Evolutionary conservation across 2,329 filamentous ascomycete genomes (phyloP).

Genomic region (Rasamsonia emersonii): DNA sequence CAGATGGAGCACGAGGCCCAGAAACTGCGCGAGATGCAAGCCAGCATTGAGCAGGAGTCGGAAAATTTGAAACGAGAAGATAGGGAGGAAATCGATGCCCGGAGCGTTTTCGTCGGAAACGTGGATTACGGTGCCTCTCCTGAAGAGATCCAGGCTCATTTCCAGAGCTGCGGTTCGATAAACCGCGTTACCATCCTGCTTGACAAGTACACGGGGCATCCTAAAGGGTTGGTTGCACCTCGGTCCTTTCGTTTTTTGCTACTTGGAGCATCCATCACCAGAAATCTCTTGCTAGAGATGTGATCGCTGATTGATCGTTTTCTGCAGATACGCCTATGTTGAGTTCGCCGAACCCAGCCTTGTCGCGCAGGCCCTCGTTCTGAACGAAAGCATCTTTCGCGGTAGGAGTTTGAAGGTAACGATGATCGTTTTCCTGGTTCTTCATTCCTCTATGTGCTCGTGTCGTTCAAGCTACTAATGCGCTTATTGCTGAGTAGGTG

Average conservation of each 20-base stretch:
- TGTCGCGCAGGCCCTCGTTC: constrained; percentile 83
- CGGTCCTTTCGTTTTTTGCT: constrained; percentile 9
- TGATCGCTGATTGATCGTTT: constrained; percentile 11
- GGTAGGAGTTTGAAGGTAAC: constrained; percentile 88
- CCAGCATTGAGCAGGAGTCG: constrained; percentile 72
- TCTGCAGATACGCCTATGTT: constrained; percentile 86
- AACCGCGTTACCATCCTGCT: constrained; percentile 95
- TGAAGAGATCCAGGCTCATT: constrained; percentile 97
- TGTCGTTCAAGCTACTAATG: constrained; percentile 11
- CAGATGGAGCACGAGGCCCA: constrained; percentile 88
- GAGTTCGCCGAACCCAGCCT: constrained; percentile 93
- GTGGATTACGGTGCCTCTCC: constrained; percentile 96
- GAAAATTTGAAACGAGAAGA: constrained; percentile 79
- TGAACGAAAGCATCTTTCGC: constrained; percentile 95
- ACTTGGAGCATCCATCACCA: no score
- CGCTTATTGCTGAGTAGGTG: constrained; percentile 44
- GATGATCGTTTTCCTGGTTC: constrained; percentile 2
- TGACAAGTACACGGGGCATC: constrained; percentile 97
- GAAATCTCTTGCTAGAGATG: no score
- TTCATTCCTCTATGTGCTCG: neutral
- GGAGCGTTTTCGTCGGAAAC: constrained; percentile 97
- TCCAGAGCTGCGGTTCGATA: constrained; percentile 93
- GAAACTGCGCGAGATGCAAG: constrained; percentile 81
- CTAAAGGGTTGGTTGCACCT: constrained; percentile 75
- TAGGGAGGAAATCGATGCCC: constrained; percentile 89